phyloP scores from a whole-genome alignment of 2,329 filamentous ascomycete genomes.

The Incumbomyces lentus region DNA sequence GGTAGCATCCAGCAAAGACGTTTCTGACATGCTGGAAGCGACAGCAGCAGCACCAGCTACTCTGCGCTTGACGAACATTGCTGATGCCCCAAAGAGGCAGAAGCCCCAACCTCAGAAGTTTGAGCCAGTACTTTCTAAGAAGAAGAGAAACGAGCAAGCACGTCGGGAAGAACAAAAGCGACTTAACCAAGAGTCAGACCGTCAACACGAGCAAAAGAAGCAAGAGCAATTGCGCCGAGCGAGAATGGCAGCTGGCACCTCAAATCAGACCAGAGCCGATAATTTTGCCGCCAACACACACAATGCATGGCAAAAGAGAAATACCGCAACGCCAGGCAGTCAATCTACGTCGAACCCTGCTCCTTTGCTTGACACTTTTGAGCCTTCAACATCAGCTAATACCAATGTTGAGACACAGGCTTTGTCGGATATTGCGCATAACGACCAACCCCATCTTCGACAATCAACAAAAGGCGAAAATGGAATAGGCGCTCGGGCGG shows the following conservation, averaged over 20 bases:
- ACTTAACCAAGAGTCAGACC: conserved; percentile 65
- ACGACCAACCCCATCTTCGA: conserved; percentile 7
- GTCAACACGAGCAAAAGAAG: conserved; percentile 61
- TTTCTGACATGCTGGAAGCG: conserved; percentile 87
- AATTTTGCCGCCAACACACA: conserved; percentile 37
- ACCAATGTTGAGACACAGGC: conserved; percentile 13
- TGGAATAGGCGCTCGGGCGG: conserved; percentile 11
- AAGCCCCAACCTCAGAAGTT: conserved; percentile 50
- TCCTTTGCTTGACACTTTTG: conserved; percentile 34
- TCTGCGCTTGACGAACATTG: conserved; percentile 64
- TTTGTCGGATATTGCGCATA: conserved; percentile 6
- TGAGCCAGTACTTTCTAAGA: conserved; percentile 74
- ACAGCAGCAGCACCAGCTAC: conserved; percentile 58
- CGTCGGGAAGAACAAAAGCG: conserved; percentile 75
- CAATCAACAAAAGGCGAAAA: conserved; percentile 13
- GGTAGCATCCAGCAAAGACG: conserved; percentile 53
- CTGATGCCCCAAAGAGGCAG: conserved; percentile 42
- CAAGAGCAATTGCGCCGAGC: conserved; percentile 78
- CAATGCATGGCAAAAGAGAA: conserved; percentile 45
- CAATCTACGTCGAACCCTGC: conserved; percentile 12
- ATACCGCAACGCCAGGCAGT: conserved; percentile 19
- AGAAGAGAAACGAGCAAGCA: conserved; percentile 83
- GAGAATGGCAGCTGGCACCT: conserved; percentile 68
- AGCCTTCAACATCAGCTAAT: conserved; percentile 7
- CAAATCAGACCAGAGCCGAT: conserved; percentile 65